A percentile compares a stretch with the other conserved stretches of the same genome.
Conservation (phyloP, 371 early-diverging fungal species). For the Apophysomyces elegans region DNA sequence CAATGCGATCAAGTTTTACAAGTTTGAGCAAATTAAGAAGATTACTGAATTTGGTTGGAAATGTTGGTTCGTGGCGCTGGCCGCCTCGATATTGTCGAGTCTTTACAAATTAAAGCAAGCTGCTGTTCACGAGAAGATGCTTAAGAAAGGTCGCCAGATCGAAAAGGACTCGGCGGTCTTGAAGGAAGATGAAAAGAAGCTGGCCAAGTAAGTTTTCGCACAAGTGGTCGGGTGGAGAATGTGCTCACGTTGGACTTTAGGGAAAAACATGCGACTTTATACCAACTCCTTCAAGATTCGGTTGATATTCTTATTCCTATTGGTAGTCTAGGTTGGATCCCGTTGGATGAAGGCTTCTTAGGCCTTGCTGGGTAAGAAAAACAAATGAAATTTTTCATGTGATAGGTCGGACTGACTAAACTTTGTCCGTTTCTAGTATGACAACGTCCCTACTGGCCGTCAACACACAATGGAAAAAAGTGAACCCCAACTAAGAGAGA, state of each 20-base stretch:
- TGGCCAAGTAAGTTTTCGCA: constrained; percentile 47
- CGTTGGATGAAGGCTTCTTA: constrained; percentile 66
- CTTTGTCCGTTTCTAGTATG: constrained; percentile 30
- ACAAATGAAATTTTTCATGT: background rate
- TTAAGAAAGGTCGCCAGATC: constrained; percentile 37
- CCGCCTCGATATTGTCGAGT: constrained; percentile 57
- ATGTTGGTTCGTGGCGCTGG: constrained; percentile 69
- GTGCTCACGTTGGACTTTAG: constrained; percentile 27
- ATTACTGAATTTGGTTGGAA: constrained; percentile 51
- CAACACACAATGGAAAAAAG: constrained; percentile 44
- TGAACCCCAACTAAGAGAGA: constrained; percentile 14
- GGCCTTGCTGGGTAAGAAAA: constrained; percentile 68
- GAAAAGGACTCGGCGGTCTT: constrained; percentile 20
- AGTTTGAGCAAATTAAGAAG: constrained; percentile 55
- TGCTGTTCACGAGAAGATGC: constrained; percentile 38
- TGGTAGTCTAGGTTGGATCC: constrained; percentile 58
- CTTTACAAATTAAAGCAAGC: constrained; percentile 60
- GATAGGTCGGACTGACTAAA: too few species aligned
- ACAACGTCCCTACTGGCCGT: constrained; percentile 44
- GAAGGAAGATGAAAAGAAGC: constrained; percentile 30
- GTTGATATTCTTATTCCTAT: constrained; percentile 69
- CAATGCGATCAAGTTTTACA: constrained; percentile 59
- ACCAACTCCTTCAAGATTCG: constrained; percentile 63
- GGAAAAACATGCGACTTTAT: constrained; percentile 53
- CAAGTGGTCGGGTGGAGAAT: background rate